These are phyloP conservation scores for slime mould (Dictyostelium discoideum) DNA, from an alignment of 78 protist genomes.

Conservation along the genomic window DNA sequence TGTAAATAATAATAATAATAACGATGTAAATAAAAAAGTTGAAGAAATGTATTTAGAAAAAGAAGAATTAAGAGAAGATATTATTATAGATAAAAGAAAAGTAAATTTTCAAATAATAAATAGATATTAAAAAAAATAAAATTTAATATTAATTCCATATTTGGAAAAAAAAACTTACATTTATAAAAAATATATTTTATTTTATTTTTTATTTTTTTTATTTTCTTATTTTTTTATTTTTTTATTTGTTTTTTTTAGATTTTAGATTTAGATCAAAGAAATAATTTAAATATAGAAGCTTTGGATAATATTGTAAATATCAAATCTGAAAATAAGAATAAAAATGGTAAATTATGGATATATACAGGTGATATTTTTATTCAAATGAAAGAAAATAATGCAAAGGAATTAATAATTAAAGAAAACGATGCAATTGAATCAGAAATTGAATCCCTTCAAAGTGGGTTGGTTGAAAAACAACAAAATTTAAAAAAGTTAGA, in stretches of 20 bases:
- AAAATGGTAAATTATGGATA: slow-evolving; percentile 40
- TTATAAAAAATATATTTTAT: not conserved
- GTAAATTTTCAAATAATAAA: not conserved
- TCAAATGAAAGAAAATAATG: slow-evolving; percentile 32
- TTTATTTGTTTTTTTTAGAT: not conserved
- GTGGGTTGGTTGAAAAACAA: slow-evolving; percentile 16
- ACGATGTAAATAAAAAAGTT: not conserved
- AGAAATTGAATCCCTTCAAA: slow-evolving; percentile 3
- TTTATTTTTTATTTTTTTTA: no score
- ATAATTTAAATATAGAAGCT: slow-evolving; percentile 60
- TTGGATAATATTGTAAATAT: not conserved
- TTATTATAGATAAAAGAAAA: slow-evolving; percentile 25
- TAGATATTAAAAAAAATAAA: not conserved
- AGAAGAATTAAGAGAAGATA: slow-evolving; percentile 35
- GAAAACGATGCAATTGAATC: slow-evolving; percentile 44
- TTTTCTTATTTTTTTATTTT: no score
- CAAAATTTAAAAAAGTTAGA: not conserved
- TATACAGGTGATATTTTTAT: slow-evolving; percentile 75
- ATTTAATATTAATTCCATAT: no score
- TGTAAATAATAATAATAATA: slow-evolving; percentile 3
- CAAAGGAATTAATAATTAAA: not conserved
- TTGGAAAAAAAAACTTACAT: not conserved
- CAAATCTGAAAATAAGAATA: not conserved
- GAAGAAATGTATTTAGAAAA: slow-evolving; percentile 22
- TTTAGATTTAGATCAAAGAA: slow-evolving; percentile 60